Percentiles rank a stretch among this genome's conserved stretches.
These are phyloP conservation scores for Lasiosphaeria miniovina DNA, from an alignment of 495 filamentous ascomycete species.

Conservation along the genomic window DNA sequence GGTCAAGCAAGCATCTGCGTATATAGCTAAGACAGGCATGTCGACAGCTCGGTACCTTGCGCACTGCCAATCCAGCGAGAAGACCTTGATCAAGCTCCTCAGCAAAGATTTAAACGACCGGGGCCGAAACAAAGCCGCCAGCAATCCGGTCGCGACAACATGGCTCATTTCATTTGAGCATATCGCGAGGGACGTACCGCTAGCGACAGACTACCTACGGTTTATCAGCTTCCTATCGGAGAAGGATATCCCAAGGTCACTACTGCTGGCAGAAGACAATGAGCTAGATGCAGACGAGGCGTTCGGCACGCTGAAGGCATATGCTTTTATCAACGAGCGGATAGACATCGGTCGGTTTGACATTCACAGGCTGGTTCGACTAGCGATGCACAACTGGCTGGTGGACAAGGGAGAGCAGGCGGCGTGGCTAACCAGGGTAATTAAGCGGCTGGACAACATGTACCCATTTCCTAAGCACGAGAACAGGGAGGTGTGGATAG, in stretches of 20 bases:
- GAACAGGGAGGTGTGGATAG: conserved; percentile 33
- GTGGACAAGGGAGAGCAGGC: conserved; percentile 18
- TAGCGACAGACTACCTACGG: conserved; percentile 38
- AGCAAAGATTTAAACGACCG: conserved; percentile 21
- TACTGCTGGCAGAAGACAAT: conserved; percentile 4
- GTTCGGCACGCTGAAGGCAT: conserved; percentile 33
- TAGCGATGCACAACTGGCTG: conserved; percentile 46
- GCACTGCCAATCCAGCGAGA: conserved; percentile 22
- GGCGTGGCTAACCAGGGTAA: conserved; percentile 28
- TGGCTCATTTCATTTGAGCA: conserved; percentile 39
- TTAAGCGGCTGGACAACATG: conserved; percentile 27
- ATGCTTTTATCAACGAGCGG: conserved; percentile 39
- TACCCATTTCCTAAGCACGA: conserved; percentile 33
- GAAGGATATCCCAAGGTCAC: conserved; percentile 33
- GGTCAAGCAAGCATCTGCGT: conserved; percentile 48
- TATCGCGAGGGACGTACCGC: conserved; percentile 32
- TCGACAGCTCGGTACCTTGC: conserved; percentile 31
- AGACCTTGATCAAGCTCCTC: conserved; percentile 22
- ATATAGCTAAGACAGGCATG: conserved; percentile 38
- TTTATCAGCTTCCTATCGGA: conserved; percentile 40
- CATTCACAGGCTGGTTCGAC: conserved; percentile 44
- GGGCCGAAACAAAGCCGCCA: conserved; percentile 23
- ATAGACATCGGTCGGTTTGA: conserved; percentile 28
- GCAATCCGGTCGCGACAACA: conserved; percentile 34
- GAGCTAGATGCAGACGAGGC: conserved; percentile 3